Evolutionary conservation across 2,329 filamentous ascomycete genomes (phyloP).

Genomic region (Clathrospora elynae): DNA sequence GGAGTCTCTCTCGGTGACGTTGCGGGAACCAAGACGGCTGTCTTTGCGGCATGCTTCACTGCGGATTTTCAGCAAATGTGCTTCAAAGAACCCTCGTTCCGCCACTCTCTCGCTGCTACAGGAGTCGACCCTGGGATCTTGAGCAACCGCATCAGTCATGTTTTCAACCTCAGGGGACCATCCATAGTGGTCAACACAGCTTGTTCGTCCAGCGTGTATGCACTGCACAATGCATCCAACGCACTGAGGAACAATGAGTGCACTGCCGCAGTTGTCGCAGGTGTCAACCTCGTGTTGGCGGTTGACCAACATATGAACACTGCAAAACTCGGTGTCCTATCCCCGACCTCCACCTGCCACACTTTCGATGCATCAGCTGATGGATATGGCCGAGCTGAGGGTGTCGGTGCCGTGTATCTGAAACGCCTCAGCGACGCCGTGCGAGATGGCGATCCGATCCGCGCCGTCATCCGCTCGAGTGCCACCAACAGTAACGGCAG

Average conservation of each 20-base stretch:
- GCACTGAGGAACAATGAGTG: slow-evolving; percentile 11
- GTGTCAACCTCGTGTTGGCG: not conserved
- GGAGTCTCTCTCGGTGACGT: slow-evolving; percentile 23
- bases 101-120: slow-evolving; percentile 10
- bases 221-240: slow-evolving; percentile 20
- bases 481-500: slow-evolving; percentile 22
- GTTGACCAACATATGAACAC: slow-evolving; percentile 1
- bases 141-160: slow-evolving; percentile 27
- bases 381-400: slow-evolving; percentile 29
- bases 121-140: slow-evolving; percentile 20
- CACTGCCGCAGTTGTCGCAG: not conserved
- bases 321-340: slow-evolving; percentile 7
- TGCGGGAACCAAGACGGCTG: slow-evolving; percentile 5
- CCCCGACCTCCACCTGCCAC: slow-evolving; percentile 16
- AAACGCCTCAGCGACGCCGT: slow-evolving; percentile 13
- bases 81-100: slow-evolving; percentile 16
- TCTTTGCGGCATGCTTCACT: slow-evolving; percentile 17
- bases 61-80: slow-evolving; percentile 11
- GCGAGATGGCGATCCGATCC: slow-evolving; percentile 16
- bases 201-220: slow-evolving; percentile 25
- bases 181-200: slow-evolving; percentile 25
- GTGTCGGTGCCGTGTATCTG: slow-evolving; percentile 20
- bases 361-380: slow-evolving; percentile 23
- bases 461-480: slow-evolving; percentile 20
- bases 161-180: slow-evolving; percentile 32